Conservation (phyloP, 225 moss, liverwort and hornwort species). For the Pseudoscleropodium purum region DNA sequence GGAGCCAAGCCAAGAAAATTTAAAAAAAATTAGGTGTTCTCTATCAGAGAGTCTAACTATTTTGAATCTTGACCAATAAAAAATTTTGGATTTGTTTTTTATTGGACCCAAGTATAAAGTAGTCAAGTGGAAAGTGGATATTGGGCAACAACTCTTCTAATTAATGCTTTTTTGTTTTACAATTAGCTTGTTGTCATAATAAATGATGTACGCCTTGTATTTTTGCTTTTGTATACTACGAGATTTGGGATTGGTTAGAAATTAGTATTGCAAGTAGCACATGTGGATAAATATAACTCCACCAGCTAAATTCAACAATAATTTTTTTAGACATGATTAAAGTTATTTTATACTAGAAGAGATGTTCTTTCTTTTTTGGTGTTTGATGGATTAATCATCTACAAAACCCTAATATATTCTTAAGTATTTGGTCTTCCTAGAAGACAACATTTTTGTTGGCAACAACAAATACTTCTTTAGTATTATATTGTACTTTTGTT, state of each 20-base stretch:
- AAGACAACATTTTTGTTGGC: neutral
- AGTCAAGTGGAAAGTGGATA: neutral
- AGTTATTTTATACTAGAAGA: neutral
- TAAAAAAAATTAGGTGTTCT: accelerated
- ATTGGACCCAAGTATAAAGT: neutral
- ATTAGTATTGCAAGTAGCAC: neutral
- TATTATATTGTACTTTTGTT: too few species aligned
- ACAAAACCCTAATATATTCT: neutral
- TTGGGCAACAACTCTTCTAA: neutral
- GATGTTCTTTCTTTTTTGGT: neutral
- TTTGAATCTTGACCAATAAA: neutral
- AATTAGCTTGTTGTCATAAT: neutral
- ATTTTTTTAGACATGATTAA: neutral
- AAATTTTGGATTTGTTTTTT: neutral
- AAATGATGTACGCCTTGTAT: neutral
- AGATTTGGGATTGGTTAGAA: neutral
- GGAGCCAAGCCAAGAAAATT: neutral
- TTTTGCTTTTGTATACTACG: neutral
- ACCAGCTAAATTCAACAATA: neutral
- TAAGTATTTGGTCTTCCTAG: accelerated
- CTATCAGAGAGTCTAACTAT: too few species aligned
- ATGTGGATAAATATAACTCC: neutral
- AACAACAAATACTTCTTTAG: neutral
- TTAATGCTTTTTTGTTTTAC: too few species aligned
- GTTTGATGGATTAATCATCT: accelerated